Percentiles rank a stretch among this genome's conserved stretches.
phyloP scores from a whole-genome alignment of 345 rosid species.

The Eucalyptus melliodora region DNA sequence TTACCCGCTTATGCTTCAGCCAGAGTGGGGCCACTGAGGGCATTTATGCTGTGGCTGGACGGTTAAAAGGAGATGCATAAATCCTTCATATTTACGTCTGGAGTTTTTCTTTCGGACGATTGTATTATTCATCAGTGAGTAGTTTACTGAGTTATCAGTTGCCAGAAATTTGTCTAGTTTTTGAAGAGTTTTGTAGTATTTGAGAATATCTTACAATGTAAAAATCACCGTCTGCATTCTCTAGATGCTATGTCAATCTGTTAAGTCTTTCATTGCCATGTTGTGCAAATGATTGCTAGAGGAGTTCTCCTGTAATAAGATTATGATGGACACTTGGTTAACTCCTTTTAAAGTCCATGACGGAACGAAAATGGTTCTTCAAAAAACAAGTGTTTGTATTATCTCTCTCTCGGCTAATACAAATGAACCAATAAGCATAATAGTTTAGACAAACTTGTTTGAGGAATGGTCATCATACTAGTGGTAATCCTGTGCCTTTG shows the following conservation, averaged over 20 bases:
- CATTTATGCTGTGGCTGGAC: background rate
- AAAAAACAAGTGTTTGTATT: background rate
- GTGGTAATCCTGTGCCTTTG: background rate
- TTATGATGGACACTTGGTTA: background rate
- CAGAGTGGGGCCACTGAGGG: background rate
- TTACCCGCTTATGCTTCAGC: background rate
- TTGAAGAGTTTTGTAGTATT: background rate
- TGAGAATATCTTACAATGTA: background rate
- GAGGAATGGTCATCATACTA: background rate
- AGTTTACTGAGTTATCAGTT: background rate
- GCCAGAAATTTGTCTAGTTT: background rate
- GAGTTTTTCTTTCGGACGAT: background rate
- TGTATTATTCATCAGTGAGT: background rate
- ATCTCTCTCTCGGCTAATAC: background rate
- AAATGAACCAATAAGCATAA: background rate
- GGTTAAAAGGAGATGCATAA: background rate
- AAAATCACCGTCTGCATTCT: background rate
- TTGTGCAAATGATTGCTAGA: background rate
- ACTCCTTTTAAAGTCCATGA: background rate
- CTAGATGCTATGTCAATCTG: background rate
- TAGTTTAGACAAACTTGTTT: background rate
- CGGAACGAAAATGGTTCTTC: background rate
- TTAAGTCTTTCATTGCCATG: background rate
- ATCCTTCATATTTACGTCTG: background rate
- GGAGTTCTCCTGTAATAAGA: background rate